These are phyloP conservation scores for Capillidium rhysosporum DNA, from an alignment of 371 early-diverging fungal genomes.

Conservation along the genomic window DNA sequence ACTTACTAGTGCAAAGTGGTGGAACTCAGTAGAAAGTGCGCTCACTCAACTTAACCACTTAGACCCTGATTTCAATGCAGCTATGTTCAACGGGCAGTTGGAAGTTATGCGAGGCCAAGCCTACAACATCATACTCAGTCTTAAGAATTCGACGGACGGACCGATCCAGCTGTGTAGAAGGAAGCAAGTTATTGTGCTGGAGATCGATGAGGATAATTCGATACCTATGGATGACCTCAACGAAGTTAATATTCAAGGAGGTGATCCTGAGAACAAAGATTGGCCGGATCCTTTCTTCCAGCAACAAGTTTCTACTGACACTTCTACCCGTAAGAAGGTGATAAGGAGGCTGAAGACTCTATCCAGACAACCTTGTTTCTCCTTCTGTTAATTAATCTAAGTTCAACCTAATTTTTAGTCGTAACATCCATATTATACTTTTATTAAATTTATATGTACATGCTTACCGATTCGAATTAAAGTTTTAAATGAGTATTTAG, in stretches of 20 bases:
- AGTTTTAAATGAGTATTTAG: no score
- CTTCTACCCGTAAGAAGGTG: neutral
- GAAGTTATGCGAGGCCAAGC: conserved; percentile 74
- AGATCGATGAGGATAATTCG: conserved; percentile 19
- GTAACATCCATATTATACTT: no score
- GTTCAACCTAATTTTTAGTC: no score
- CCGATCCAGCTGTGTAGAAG: conserved; percentile 33
- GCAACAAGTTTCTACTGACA: neutral
- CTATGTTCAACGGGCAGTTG: conserved; percentile 63
- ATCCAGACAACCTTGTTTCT: neutral
- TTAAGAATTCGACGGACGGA: conserved; percentile 29
- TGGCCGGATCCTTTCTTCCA: neutral
- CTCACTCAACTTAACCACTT: conserved; percentile 39
- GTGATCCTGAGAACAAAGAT: neutral
- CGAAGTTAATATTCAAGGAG: neutral
- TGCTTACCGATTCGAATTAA: no score
- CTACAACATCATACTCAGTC: conserved; percentile 50
- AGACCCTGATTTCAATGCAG: conserved; percentile 52
- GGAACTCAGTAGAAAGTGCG: conserved; percentile 44
- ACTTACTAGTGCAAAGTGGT: conserved; percentile 55
- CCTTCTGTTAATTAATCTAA: neutral
- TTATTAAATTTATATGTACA: no score
- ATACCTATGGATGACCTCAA: neutral
- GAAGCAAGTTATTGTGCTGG: conserved; percentile 26
- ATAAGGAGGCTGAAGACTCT: neutral